These are phyloP conservation scores for Leccinum barrowsii DNA, from an alignment of 768 basidiomycete genomes.

Conservation along the genomic window DNA sequence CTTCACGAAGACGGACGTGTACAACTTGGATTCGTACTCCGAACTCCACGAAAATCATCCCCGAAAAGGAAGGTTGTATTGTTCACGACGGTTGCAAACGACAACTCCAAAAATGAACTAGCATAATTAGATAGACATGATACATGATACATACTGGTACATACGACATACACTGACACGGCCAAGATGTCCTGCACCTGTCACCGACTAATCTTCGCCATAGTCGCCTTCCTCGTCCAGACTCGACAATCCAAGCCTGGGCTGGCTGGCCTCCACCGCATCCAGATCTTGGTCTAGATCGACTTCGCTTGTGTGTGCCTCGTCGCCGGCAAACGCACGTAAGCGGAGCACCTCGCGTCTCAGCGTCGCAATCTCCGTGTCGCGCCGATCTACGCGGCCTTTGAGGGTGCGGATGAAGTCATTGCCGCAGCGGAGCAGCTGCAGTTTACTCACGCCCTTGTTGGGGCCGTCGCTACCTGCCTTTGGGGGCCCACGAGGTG, in stretches of 20 bases:
- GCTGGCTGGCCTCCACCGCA: conserved; percentile 21
- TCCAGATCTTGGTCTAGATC: conserved; percentile 32
- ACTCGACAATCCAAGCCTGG: conserved; percentile 18
- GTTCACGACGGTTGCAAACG: not conserved
- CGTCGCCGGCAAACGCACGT: conserved; percentile 35
- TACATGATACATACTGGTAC: conserved; percentile 6
- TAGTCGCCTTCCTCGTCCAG: conserved; percentile 36
- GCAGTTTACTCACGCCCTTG: conserved; percentile 90
- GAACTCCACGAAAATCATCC: conserved; percentile 26
- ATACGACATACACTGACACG: conserved; percentile 2
- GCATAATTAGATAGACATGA: conserved; percentile 10
- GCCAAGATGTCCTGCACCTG: not conserved
- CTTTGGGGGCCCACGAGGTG: conserved; percentile 86
- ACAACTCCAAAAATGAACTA: not conserved
- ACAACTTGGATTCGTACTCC: conserved; percentile 19
- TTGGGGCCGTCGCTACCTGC: conserved; percentile 89
- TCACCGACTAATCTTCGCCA: conserved; percentile 19
- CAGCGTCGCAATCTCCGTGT: conserved; percentile 69
- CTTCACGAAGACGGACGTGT: not conserved
- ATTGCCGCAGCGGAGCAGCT: conserved; percentile 87
- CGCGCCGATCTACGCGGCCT: conserved; percentile 72
- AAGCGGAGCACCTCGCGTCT: conserved; percentile 64
- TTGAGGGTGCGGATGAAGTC: conserved; percentile 80
- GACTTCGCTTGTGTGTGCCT: conserved; percentile 18
- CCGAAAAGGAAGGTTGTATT: conserved; percentile 12